Evolutionary conservation across 768 basidiomycete genomes (phyloP), one percentile per base, ranked within the genome.

Genomic region (Pleurotus citrinopileatus): DNA sequence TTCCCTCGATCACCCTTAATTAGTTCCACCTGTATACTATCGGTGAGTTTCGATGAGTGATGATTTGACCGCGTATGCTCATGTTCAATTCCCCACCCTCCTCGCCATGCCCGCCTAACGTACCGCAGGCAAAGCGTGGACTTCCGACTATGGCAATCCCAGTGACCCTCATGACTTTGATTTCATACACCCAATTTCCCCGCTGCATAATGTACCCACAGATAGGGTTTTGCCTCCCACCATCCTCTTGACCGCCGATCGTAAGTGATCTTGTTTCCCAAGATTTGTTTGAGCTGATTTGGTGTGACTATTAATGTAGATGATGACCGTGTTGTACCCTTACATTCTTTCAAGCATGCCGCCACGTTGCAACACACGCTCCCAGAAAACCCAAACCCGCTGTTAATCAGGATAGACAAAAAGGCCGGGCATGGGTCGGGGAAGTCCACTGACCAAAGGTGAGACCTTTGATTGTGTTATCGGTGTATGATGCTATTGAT

Each of bases 261-360:
- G 87, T 91, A 65, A 58, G 87, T 77, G 40, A 27, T 38, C 26
- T n/a, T 15, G n/a, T 45, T 46, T 59, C 3, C 55, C 17, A 19
- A 8, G 36, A 17, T 15, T 37, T 23, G 42, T 9, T 50, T 6
- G n/a, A 27, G 32, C 28, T 54, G 28, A 17, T 54, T 42, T 44
- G 32, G n/a, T 34, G n/a, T n/a, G 32, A 34, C 32, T 36, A 57
- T 8, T 42, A 36, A 19, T 27, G 10, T 60, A 90, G 89, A 90
- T 57, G 91, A 92, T 59, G 89, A 91, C 61, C 85, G 91, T 28
- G 91, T 93, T n/a, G 89, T 92, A 3, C 89, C 89, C 1, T 72
- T 90, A 64, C 91, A 92, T 68, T 89, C 89, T 7, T 91, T 89
- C 79, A 94, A 94, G 69, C 76, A 83, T 47, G 84, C 86, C 0